Percentiles rank a stretch among this genome's conserved stretches.
Conservation (phyloP, 345 rosid species). For the Euphorbia tirucalli region DNA sequence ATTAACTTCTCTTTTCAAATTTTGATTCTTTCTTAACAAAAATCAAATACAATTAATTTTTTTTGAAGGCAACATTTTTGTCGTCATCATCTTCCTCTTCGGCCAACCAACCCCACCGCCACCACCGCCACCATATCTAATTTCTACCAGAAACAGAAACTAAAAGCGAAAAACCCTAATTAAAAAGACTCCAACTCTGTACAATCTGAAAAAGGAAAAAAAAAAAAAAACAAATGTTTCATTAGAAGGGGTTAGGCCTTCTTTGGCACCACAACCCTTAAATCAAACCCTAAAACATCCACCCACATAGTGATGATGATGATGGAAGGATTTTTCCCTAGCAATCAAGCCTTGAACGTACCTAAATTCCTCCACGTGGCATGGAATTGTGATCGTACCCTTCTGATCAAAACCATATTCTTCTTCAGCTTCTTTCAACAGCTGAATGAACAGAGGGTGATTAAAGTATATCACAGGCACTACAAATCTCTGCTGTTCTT, state of each 20-base stretch:
- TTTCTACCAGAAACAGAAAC: slow-evolving; percentile 1
- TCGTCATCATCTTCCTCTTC: slow-evolving; percentile 17
- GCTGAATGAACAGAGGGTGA: slow-evolving; percentile 28
- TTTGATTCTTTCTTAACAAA: slow-evolving; percentile 16
- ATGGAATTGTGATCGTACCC: slow-evolving; percentile 32
- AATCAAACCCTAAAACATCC: slow-evolving; percentile 62
- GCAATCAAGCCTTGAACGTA: slow-evolving; percentile 45
- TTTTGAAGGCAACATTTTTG: slow-evolving; percentile 21
- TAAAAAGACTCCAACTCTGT: slow-evolving; percentile 19
- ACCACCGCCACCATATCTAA: slow-evolving; percentile 7
- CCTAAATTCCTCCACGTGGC: slow-evolving; percentile 36
- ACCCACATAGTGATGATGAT: slow-evolving; percentile 40
- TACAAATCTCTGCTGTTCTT: slow-evolving; percentile 32
- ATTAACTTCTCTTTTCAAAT: slow-evolving; percentile 7
- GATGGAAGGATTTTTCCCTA: slow-evolving; percentile 51
- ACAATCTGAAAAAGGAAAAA: slow-evolving; percentile 10
- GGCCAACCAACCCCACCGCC: slow-evolving; percentile 9
- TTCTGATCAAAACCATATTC: slow-evolving; percentile 33
- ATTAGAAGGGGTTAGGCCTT: slow-evolving; percentile 28
- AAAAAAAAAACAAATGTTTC: too few relatives aligned
- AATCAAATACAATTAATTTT: slow-evolving; percentile 13
- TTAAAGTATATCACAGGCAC: slow-evolving; percentile 34
- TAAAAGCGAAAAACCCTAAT: background rate
- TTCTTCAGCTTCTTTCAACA: slow-evolving; percentile 34
- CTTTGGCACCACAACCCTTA: slow-evolving; percentile 36